Conservation (phyloP, 805 yeast species). For the Blastobotrys chiropterorum region DNA sequence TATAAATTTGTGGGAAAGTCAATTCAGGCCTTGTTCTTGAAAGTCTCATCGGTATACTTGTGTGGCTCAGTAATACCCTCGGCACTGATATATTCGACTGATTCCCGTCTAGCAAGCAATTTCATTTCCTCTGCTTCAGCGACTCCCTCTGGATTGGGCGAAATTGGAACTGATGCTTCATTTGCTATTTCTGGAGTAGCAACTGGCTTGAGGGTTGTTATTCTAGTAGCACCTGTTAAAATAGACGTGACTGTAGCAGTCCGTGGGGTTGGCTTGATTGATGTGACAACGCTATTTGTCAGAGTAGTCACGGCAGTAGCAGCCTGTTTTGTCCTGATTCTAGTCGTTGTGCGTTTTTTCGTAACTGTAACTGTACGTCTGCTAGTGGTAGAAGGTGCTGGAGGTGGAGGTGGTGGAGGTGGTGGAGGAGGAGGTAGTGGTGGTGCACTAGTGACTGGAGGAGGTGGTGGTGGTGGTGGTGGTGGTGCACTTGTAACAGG, state of each 20-base stretch:
- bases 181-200: too few species aligned
- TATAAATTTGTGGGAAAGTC: too few species aligned
- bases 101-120: too few species aligned
- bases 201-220: too few species aligned
- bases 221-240: background rate
- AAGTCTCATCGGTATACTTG: background rate
- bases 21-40: background rate
- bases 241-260: background rate
- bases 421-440: slow-evolving; percentile 11
- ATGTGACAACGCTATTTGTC: background rate
- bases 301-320: background rate
- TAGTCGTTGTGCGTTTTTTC: background rate
- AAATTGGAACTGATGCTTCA: slow-evolving; percentile 4
- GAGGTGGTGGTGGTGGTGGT: slow-evolving; percentile 7
- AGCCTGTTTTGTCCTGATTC: background rate
- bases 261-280: background rate
- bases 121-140: background rate
- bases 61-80: background rate
- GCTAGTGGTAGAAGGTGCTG: slow-evolving; percentile 6
- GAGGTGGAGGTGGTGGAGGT: slow-evolving; percentile 8
- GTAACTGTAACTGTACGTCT: background rate
- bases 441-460: slow-evolving; percentile 7
- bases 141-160: background rate
- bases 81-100: background rate
- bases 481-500: slow-evolving; percentile 14